Conservation (phyloP, 2,329 filamentous ascomycete species). For the Fusarium fracticaudum region DNA sequence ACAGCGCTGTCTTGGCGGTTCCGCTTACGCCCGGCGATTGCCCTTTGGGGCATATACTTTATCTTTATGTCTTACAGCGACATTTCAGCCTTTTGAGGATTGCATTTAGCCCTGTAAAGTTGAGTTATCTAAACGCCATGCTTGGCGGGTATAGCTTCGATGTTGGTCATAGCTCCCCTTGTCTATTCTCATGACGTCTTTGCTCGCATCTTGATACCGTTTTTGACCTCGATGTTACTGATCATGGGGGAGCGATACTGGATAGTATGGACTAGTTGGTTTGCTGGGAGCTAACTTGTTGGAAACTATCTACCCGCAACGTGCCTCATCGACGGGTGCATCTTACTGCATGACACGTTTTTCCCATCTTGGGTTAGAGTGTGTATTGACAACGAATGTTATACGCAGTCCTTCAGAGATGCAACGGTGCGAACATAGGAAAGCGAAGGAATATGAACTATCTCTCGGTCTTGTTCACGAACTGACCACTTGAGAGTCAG, state of each 20-base stretch:
- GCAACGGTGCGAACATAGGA: neutral
- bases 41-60: constrained; percentile 9
- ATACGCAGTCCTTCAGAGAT: neutral
- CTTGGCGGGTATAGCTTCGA: neutral
- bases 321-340: constrained; percentile 32
- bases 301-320: constrained; percentile 21
- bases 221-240: constrained; percentile 14
- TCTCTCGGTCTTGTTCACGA: neutral
- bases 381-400: neutral
- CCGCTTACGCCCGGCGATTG: constrained; percentile 25
- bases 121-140: neutral
- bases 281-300: neutral
- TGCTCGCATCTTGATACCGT: constrained; percentile 37
- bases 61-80: neutral
- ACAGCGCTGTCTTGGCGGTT: neutral
- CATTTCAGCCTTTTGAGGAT: neutral
- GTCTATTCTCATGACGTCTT: constrained; percentile 20
- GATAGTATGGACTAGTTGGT: neutral
- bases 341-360: constrained; percentile 32
- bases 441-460: neutral
- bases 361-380: constrained; percentile 4
- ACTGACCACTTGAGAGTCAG: constrained; percentile 9
- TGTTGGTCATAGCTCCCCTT: constrained; percentile 27
- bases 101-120: neutral
- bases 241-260: constrained; percentile 8